Evolutionary conservation across 2,329 filamentous ascomycete species (phyloP).

Genomic region (Fusarium sambucinum): DNA sequence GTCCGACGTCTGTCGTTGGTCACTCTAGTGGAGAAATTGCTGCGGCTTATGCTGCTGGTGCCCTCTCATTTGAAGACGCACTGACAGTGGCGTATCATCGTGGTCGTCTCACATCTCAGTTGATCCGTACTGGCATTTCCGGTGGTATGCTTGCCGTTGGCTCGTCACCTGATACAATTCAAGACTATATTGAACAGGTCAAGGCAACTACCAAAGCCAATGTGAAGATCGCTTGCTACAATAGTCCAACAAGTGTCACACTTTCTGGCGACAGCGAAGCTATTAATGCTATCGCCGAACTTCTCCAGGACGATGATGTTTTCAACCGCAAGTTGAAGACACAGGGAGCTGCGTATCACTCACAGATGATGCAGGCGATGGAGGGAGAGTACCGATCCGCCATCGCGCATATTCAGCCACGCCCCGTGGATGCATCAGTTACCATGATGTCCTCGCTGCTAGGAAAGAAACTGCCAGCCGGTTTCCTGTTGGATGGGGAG

Average conservation of each 20-base stretch:
- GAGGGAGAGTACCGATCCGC: not conserved
- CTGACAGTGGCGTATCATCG: constrained; percentile 49
- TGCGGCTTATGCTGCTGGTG: constrained; percentile 51
- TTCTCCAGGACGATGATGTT: not conserved
- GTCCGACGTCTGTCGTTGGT: constrained; percentile 50
- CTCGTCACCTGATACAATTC: not conserved
- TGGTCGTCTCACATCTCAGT: constrained; percentile 12
- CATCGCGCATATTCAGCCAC: not conserved
- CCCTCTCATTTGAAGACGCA: constrained; percentile 46
- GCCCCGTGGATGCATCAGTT: not conserved
- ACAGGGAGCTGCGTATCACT: constrained; percentile 17
- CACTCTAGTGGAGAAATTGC: constrained; percentile 57
- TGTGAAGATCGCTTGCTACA: constrained; percentile 1
- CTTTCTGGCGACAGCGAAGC: constrained; percentile 5
- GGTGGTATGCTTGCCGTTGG: constrained; percentile 8
- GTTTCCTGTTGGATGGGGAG: not conserved
- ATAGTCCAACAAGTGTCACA: constrained; percentile 2
- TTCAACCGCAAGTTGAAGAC: constrained; percentile 8
- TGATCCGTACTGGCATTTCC: constrained; percentile 1
- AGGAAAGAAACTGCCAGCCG: not conserved
- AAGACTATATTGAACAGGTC: constrained; percentile 2
- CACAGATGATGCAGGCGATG: constrained; percentile 10
- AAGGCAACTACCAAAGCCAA: not conserved
- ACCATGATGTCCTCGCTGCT: not conserved
- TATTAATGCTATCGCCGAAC: not conserved